Percentiles rank a stretch among this genome's conserved stretches.
Conservation (phyloP, 176 grass and related monocot genomes). For the Thalia dealbata region DNA sequence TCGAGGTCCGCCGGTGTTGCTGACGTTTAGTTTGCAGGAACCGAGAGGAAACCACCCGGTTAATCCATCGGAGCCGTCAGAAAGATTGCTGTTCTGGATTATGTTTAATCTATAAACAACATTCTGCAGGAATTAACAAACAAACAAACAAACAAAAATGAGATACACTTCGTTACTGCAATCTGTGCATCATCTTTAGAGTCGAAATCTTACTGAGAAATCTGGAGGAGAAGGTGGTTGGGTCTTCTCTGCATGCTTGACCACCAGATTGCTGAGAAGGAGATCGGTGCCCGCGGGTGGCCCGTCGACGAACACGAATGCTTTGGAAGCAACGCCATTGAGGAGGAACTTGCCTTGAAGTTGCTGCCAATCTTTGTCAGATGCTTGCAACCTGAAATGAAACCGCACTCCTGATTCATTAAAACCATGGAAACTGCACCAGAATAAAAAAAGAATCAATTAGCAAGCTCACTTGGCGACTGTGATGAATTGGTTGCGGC, state of each 20-base stretch:
- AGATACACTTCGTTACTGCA: neutral
- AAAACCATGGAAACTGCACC: neutral
- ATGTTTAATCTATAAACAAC: constrained; percentile 65
- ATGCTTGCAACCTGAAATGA: constrained; percentile 41
- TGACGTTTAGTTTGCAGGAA: constrained; percentile 34
- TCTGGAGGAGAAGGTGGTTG: constrained; percentile 49
- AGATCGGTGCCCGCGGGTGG: constrained; percentile 53
- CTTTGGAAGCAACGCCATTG: constrained; percentile 50
- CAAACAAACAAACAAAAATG: neutral
- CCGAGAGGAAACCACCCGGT: constrained; percentile 61
- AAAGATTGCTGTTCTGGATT: constrained; percentile 58
- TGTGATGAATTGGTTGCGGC: constrained; percentile 62
- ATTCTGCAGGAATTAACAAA: constrained; percentile 44
- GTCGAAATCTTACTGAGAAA: constrained; percentile 33
- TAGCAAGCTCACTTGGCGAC: constrained; percentile 50
- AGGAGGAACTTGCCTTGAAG: constrained; percentile 74
- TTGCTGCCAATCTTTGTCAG: constrained; percentile 85
- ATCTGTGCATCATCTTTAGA: neutral
- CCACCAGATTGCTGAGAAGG: constrained; percentile 56
- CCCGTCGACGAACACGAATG: constrained; percentile 61
- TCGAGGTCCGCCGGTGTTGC: constrained; percentile 36
- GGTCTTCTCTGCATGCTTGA: constrained; percentile 65
- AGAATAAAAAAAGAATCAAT: neutral
- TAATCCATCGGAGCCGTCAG: constrained; percentile 31
- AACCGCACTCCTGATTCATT: neutral